Conservation (phyloP, 345 rosid genomes). For the Eucalyptus cladocalyx region DNA sequence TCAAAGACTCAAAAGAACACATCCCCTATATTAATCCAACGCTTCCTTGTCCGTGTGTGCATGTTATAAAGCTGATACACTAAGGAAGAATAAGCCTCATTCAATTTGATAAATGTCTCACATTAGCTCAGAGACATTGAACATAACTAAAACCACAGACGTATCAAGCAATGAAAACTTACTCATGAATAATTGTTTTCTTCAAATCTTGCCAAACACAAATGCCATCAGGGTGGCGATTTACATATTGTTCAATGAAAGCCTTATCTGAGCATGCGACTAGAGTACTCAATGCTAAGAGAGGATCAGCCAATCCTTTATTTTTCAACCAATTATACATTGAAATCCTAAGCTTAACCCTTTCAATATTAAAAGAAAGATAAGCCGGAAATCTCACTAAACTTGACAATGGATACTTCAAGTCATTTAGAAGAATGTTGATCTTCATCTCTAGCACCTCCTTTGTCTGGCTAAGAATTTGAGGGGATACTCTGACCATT, state of each 20-base stretch:
- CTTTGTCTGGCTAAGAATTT: conserved; percentile 42
- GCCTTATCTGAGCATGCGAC: conserved; percentile 23
- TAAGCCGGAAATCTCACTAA: conserved; percentile 38
- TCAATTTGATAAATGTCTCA: not conserved
- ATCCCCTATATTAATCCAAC: not conserved
- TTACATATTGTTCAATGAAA: conserved; percentile 28
- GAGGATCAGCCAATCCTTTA: conserved; percentile 13
- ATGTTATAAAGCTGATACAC: not conserved
- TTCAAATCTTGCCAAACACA: conserved; percentile 43
- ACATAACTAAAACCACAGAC: not conserved
- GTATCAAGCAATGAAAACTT: not conserved
- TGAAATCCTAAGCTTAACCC: conserved; percentile 39
- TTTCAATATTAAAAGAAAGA: conserved; percentile 25
- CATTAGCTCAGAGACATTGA: not conserved
- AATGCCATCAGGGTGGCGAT: conserved; percentile 50
- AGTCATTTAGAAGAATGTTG: conserved; percentile 26
- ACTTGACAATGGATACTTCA: conserved; percentile 44
- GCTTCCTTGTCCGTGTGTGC: not conserved
- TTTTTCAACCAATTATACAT: conserved; percentile 68
- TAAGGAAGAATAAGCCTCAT: not conserved
- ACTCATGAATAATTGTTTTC: conserved; percentile 7
- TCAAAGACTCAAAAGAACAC: not conserved
- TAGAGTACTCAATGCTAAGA: conserved; percentile 32
- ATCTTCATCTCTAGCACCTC: conserved; percentile 41
- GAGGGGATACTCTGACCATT: conserved; percentile 55